These are phyloP conservation scores for Candida chilensis DNA, from an alignment of 805 yeast genomes.

Conservation along the genomic window DNA sequence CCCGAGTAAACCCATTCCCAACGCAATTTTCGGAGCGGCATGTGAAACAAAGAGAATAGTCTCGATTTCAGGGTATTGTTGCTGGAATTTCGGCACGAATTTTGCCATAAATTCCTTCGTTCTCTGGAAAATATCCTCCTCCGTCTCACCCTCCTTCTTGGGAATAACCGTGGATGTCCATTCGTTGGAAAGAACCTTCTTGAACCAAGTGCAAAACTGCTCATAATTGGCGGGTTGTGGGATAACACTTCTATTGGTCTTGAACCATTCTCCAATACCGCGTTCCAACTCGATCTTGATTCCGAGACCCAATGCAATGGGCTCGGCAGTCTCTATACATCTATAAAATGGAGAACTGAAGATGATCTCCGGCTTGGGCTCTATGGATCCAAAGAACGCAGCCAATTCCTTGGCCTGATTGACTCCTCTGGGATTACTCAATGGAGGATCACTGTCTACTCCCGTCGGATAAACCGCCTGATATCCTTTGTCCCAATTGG, in stretches of 20 bases:
- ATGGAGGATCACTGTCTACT: slow-evolving; percentile 78
- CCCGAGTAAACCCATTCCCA: slow-evolving; percentile 69
- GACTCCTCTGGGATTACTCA: slow-evolving; percentile 77
- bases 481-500: slow-evolving; percentile 75
- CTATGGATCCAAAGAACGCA: slow-evolving; percentile 36
- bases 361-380: slow-evolving; percentile 60
- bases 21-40: slow-evolving; percentile 87
- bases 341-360: slow-evolving; percentile 83
- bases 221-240: slow-evolving; percentile 60
- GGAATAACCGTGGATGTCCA: slow-evolving; percentile 58
- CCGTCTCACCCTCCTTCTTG: slow-evolving; percentile 62
- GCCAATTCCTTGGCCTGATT: slow-evolving; percentile 82
- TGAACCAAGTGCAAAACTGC: slow-evolving; percentile 44
- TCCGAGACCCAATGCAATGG: slow-evolving; percentile 51
- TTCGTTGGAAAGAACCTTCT: slow-evolving; percentile 26
- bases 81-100: slow-evolving; percentile 52
- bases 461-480: slow-evolving; percentile 83
- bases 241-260: slow-evolving; percentile 53
- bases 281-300: slow-evolving; percentile 60
- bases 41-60: slow-evolving; percentile 74
- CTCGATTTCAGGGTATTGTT: slow-evolving; percentile 48
- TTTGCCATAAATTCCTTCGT: slow-evolving; percentile 41
- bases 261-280: slow-evolving; percentile 92
- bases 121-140: slow-evolving; percentile 58
- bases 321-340: slow-evolving; percentile 75